Percentiles rank a stretch among this genome's conserved stretches.
Evolutionary conservation across 805 yeast species (phyloP).

Genomic region (Nakazawaea wyomingensis): DNA sequence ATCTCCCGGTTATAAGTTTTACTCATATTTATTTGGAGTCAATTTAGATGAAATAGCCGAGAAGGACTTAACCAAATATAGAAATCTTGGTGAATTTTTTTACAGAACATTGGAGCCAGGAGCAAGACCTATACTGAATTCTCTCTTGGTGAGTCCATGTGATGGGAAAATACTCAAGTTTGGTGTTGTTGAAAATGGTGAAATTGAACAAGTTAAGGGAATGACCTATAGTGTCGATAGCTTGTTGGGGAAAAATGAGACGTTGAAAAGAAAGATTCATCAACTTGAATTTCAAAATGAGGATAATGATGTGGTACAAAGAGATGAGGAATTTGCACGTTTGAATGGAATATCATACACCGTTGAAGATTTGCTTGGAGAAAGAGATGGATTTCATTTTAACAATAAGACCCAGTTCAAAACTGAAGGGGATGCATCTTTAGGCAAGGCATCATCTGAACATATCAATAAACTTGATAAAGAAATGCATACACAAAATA

Average conservation of each 20-base stretch:
- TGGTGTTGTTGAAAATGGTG: slow-evolving; percentile 76
- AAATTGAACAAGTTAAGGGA: slow-evolving; percentile 96
- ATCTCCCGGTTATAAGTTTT: slow-evolving; percentile 72
- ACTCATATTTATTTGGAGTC: slow-evolving; percentile 79
- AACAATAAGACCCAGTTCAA: slow-evolving; percentile 43
- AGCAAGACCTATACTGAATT: slow-evolving; percentile 66
- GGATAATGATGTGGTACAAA: slow-evolving; percentile 35
- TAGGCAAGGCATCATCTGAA: slow-evolving; percentile 23
- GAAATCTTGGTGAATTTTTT: slow-evolving; percentile 85
- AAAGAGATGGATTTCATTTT: slow-evolving; percentile 36
- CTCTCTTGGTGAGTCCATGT: slow-evolving; percentile 79
- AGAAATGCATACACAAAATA: slow-evolving; percentile 17
- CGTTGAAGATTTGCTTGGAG: slow-evolving; percentile 63
- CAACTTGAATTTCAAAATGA: slow-evolving; percentile 39
- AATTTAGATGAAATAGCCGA: slow-evolving; percentile 86
- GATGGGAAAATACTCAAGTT: slow-evolving; percentile 88
- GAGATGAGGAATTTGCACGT: slow-evolving; percentile 72
- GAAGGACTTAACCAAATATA: slow-evolving; percentile 67
- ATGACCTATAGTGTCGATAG: slow-evolving; percentile 89
- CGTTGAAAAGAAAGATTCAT: slow-evolving; percentile 39
- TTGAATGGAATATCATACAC: slow-evolving; percentile 70
- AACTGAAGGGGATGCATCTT: slow-evolving; percentile 66
- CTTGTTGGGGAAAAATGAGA: slow-evolving; percentile 59
- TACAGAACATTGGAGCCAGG: slow-evolving; percentile 78
- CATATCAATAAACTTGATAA: slow-evolving; percentile 23